phyloP scores from a whole-genome alignment of 2,329 filamentous ascomycete species.

The Ophiocordyceps robertsii region DNA sequence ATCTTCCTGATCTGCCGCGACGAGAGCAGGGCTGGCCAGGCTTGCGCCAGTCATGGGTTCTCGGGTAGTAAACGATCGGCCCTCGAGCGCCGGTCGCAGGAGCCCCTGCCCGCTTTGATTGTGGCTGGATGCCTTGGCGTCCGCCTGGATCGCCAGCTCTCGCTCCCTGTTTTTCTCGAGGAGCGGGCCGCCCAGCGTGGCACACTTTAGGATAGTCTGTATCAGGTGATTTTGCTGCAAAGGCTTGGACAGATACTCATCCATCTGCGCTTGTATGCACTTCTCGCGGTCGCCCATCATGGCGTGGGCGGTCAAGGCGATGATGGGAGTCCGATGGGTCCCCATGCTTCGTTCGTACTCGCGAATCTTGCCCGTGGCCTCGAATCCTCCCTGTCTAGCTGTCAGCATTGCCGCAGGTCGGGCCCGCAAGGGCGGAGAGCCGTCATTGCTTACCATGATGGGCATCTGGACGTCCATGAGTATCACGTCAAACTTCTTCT shows the following conservation, averaged over 20 bases:
- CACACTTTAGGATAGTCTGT: constrained; percentile 94
- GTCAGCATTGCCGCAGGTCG: constrained; percentile 19
- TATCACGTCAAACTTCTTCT: constrained; percentile 88
- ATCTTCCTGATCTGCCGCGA: constrained; percentile 30
- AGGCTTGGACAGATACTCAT: constrained; percentile 95
- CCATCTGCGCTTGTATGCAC: constrained; percentile 98
- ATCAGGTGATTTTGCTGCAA: constrained; percentile 95
- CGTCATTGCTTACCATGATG: constrained; percentile 64
- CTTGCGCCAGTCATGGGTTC: constrained; percentile 41
- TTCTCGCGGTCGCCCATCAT: constrained; percentile 98
- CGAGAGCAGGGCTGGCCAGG: constrained; percentile 48
- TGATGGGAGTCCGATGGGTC: constrained; percentile 79
- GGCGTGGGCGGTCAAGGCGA: constrained; percentile 90
- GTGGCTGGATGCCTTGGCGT: constrained; percentile 30
- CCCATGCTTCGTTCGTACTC: constrained; percentile 80
- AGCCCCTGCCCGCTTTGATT: constrained; percentile 23
- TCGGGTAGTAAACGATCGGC: constrained; percentile 56
- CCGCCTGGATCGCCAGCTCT: constrained; percentile 37
- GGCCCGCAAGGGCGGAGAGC: not conserved
- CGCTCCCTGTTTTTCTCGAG: constrained; percentile 62
- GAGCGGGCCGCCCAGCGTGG: constrained; percentile 73
- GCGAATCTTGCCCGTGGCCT: constrained; percentile 91
- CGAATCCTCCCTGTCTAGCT: constrained; percentile 67
- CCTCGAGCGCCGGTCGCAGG: constrained; percentile 30
- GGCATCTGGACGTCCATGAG: constrained; percentile 99